Conservation (phyloP, 2,329 filamentous ascomycete species). For the Diplodia corticola region DNA sequence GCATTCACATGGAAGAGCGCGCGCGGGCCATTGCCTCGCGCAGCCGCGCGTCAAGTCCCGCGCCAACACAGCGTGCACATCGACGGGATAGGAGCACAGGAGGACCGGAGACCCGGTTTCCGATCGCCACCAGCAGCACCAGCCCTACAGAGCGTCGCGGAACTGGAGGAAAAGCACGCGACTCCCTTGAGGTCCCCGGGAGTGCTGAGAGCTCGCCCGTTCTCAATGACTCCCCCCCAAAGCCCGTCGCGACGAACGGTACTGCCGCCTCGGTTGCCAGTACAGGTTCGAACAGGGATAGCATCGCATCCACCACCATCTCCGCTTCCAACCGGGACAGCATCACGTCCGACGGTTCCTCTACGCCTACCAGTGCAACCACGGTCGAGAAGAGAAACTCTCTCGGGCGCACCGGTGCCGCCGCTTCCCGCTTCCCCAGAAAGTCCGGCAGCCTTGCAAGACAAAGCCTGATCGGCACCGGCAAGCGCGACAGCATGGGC, state of each 20-base stretch:
- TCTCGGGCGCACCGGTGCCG: slow-evolving; percentile 52
- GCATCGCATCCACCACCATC: slow-evolving; percentile 21
- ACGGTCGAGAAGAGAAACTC: slow-evolving; percentile 65
- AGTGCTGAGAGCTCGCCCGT: slow-evolving; percentile 50
- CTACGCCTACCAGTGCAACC: slow-evolving; percentile 31
- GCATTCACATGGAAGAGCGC: slow-evolving; percentile 90
- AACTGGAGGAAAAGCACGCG: slow-evolving; percentile 55
- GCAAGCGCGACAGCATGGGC: slow-evolving; percentile 34
- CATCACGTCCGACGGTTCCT: slow-evolving; percentile 22
- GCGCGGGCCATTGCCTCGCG: slow-evolving; percentile 73
- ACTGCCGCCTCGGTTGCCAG: slow-evolving; percentile 31
- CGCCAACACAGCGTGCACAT: slow-evolving; percentile 52
- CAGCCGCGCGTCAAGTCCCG: slow-evolving; percentile 73
- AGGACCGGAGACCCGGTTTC: slow-evolving; percentile 71
- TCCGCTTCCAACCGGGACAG: slow-evolving; percentile 24
- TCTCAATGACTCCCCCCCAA: slow-evolving; percentile 27
- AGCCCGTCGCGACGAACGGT: slow-evolving; percentile 33
- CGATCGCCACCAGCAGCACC: slow-evolving; percentile 63
- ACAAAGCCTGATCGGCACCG: slow-evolving; percentile 32
- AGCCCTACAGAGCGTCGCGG: slow-evolving; percentile 58
- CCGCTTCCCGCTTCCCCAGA: slow-evolving; percentile 48
- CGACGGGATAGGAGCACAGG: slow-evolving; percentile 75
- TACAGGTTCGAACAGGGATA: slow-evolving; percentile 25
- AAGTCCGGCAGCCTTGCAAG: slow-evolving; percentile 54
- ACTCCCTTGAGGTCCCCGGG: slow-evolving; percentile 80